Evolutionary conservation across 208 protist genomes (phyloP).

Genomic region (Naegleria fowleri): DNA sequence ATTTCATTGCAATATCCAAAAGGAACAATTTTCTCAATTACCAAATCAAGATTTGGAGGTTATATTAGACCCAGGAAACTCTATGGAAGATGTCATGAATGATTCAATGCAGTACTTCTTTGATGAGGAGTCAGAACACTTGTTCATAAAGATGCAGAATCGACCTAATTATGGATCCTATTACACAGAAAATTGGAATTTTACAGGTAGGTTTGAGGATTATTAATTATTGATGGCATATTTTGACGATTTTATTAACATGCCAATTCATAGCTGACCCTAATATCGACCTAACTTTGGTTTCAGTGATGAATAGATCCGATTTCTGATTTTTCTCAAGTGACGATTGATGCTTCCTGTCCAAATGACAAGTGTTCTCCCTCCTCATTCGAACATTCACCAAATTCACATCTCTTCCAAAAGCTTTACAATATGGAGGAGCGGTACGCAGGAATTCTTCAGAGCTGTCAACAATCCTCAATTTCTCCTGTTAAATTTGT

Average conservation of each 20-base stretch:
- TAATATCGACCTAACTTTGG: too few relatives aligned
- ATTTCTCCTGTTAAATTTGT: neutral
- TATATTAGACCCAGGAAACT: too few relatives aligned
- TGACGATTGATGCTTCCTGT: neutral
- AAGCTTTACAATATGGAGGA: neutral
- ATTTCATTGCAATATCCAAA: neutral
- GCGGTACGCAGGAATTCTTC: neutral
- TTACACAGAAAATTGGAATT: too few relatives aligned
- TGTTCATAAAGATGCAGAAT: neutral
- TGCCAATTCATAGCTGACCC: too few relatives aligned
- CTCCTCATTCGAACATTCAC: neutral
- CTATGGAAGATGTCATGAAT: neutral
- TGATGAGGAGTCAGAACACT: neutral
- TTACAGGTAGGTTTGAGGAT: too few relatives aligned
- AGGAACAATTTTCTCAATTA: neutral
- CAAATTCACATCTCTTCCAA: neutral
- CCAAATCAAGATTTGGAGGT: neutral
- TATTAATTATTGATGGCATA: too few relatives aligned
- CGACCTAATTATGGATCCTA: too few relatives aligned
- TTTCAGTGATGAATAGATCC: too few relatives aligned
- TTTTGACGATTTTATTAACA: too few relatives aligned
- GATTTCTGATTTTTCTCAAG: neutral
- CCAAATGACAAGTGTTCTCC: neutral
- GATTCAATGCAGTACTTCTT: neutral
- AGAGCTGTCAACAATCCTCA: neutral